Percentiles rank a stretch among this genome's conserved stretches.
phyloP scores from a whole-genome alignment of 495 filamentous ascomycete species.

The Aspergillus wentii region DNA sequence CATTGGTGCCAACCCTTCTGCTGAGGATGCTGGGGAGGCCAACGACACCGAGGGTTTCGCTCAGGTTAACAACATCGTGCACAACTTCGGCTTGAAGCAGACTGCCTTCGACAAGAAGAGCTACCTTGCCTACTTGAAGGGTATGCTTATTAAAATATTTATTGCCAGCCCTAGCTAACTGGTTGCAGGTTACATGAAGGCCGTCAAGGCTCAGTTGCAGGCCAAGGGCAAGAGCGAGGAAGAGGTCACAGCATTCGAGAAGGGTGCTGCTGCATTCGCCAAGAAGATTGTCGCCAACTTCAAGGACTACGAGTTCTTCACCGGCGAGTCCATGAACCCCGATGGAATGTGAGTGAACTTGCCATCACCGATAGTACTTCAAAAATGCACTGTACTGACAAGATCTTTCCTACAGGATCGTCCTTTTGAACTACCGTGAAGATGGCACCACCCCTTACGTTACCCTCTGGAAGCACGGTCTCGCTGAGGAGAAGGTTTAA shows the following conservation, averaged over 20 bases:
- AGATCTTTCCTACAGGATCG: slow-evolving; percentile 71
- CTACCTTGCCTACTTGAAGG: slow-evolving; percentile 76
- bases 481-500: slow-evolving; percentile 91
- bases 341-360: background rate
- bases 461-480: slow-evolving; percentile 92
- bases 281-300: slow-evolving; percentile 78
- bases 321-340: slow-evolving; percentile 78
- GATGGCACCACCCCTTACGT: slow-evolving; percentile 90
- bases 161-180: background rate
- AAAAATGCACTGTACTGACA: no score
- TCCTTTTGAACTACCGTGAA: slow-evolving; percentile 95
- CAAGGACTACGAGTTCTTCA: slow-evolving; percentile 93
- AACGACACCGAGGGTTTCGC: slow-evolving; percentile 37
- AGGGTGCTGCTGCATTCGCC: slow-evolving; percentile 61
- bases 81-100: slow-evolving; percentile 71
- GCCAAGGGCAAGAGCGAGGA: slow-evolving; percentile 54
- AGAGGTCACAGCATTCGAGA: slow-evolving; percentile 72
- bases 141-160: slow-evolving; percentile 41
- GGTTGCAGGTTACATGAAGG: slow-evolving; percentile 79
- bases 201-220: slow-evolving; percentile 64
- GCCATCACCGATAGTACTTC: slow-evolving; percentile 10
- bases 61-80: slow-evolving; percentile 89
- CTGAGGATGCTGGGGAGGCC: slow-evolving; percentile 83
- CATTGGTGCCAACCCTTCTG: slow-evolving; percentile 97
- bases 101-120: slow-evolving; percentile 68